These are phyloP conservation scores for Senecio squalidus DNA, from an alignment of 140 eudicot genomes.

Conservation along the genomic window DNA sequence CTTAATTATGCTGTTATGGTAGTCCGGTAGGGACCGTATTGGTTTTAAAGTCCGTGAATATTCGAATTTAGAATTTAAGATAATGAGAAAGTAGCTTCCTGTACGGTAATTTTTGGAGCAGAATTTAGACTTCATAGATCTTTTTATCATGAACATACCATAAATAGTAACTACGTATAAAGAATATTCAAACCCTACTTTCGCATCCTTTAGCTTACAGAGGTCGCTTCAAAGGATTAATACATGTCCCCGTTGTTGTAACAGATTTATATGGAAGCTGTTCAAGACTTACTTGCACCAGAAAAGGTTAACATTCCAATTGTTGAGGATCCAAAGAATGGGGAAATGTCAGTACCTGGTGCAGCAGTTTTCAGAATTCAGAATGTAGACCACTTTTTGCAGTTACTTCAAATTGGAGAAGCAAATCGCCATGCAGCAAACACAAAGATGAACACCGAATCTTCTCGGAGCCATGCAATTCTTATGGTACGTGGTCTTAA, in stretches of 20 bases:
- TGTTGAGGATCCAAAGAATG: constrained; percentile 77
- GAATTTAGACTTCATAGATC: background rate
- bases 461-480: constrained; percentile 96
- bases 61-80: background rate
- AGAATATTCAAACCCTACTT: too few relatives aligned
- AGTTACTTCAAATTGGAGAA: constrained; percentile 72
- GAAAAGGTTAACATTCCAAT: constrained; percentile 84
- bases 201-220: too few relatives aligned
- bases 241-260: constrained; percentile 5
- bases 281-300: constrained; percentile 97
- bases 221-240: constrained; percentile 4
- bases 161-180: background rate
- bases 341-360: constrained; percentile 84
- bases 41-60: background rate
- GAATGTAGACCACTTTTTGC: constrained; percentile 59
- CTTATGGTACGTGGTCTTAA: constrained; percentile 52
- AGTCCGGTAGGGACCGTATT: background rate
- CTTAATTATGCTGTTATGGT: background rate
- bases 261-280: constrained; percentile 90
- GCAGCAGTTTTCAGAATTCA: constrained; percentile 57
- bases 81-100: background rate
- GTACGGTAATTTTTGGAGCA: background rate
- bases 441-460: constrained; percentile 86
- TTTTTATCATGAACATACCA: background rate
- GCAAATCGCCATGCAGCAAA: constrained; percentile 93